These are phyloP conservation scores for Candida glaebosa DNA, from an alignment of 805 yeast species.

Conservation along the genomic window DNA sequence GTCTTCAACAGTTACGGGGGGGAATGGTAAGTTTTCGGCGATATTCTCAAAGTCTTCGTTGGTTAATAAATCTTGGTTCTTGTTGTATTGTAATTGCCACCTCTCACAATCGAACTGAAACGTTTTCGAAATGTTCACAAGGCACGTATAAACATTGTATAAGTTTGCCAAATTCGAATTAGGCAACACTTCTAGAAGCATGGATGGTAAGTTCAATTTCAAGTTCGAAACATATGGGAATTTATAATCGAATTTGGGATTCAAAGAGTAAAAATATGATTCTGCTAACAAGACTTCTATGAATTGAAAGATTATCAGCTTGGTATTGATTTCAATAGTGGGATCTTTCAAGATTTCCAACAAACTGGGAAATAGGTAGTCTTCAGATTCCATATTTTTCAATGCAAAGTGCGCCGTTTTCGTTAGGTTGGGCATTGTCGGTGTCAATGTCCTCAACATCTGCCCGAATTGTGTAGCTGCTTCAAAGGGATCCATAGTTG, in stretches of 20 bases:
- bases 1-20: slow-evolving; percentile 22
- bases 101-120: slow-evolving; percentile 27
- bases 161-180: slow-evolving; percentile 33
- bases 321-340: slow-evolving; percentile 51
- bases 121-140: slow-evolving; percentile 34
- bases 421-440: slow-evolving; percentile 51
- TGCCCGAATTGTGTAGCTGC: slow-evolving; percentile 74
- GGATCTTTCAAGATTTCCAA: slow-evolving; percentile 52
- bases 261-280: slow-evolving; percentile 31
- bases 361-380: slow-evolving; percentile 66
- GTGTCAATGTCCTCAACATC: slow-evolving; percentile 60
- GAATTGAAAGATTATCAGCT: slow-evolving; percentile 67
- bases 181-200: slow-evolving; percentile 33
- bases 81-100: slow-evolving; percentile 16
- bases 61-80: slow-evolving; percentile 25
- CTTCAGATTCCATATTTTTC: slow-evolving; percentile 55
- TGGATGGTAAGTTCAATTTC: slow-evolving; percentile 31
- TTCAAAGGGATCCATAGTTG: slow-evolving; percentile 81
- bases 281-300: slow-evolving; percentile 56
- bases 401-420: slow-evolving; percentile 56
- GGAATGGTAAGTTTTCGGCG: slow-evolving; percentile 31
- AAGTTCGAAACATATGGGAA: slow-evolving; percentile 37
- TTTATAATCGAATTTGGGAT: slow-evolving; percentile 29
- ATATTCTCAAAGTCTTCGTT: slow-evolving; percentile 33
- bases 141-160: slow-evolving; percentile 32